Conservation (phyloP, 768 basidiomycete genomes). For the Auricularia sp. region DNA sequence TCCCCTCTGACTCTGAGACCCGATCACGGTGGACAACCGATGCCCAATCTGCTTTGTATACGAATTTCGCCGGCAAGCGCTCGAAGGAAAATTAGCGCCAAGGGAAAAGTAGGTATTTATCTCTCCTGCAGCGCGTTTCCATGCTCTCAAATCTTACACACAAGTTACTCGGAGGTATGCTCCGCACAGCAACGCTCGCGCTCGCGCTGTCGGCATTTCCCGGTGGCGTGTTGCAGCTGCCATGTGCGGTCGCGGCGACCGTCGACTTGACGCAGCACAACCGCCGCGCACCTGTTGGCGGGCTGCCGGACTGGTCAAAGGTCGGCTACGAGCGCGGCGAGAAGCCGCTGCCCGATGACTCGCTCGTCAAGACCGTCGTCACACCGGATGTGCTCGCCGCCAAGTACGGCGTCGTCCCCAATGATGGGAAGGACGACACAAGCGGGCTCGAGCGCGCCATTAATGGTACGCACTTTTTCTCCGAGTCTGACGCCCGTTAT, state of each 20-base stretch:
- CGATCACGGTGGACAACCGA: too few species aligned
- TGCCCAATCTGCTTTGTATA: too few species aligned
- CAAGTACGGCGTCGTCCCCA: background rate
- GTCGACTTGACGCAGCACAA: background rate
- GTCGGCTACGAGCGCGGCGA: background rate
- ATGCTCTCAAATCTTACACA: too few species aligned
- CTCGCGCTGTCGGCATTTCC: too few species aligned
- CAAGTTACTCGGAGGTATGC: too few species aligned
- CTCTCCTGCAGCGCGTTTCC: too few species aligned
- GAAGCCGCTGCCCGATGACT: background rate
- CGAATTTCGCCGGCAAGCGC: too few species aligned
- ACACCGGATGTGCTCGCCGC: background rate
- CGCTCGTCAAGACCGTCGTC: background rate
- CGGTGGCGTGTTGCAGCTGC: too few species aligned
- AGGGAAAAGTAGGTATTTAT: too few species aligned
- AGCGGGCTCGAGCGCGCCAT: background rate
- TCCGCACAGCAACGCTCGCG: too few species aligned
- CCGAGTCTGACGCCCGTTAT: background rate
- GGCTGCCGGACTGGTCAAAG: background rate
- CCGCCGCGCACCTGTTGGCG: background rate
- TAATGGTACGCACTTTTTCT: background rate
- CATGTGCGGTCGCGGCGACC: background rate
- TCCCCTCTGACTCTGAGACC: too few species aligned
- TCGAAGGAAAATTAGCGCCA: too few species aligned
- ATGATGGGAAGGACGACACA: background rate